Percentiles rank a stretch among this genome's conserved stretches.
phyloP scores from a whole-genome alignment of 805 yeast species.

The Saccharomycopsis fibuligera region DNA sequence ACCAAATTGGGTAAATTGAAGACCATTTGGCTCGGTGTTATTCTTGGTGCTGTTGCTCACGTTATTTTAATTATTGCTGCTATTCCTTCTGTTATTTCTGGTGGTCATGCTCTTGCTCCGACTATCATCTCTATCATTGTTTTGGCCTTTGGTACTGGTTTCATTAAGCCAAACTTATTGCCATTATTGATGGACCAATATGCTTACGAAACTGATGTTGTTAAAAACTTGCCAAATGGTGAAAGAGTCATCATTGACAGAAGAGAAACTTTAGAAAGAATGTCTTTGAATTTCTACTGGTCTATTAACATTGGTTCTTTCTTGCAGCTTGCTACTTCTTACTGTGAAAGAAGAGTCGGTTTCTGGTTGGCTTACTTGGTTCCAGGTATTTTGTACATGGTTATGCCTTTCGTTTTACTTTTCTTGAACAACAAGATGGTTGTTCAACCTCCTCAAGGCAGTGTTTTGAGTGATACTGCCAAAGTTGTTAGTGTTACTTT shows the following conservation, averaged over 20 bases:
- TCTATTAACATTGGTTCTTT: slow-evolving; percentile 50
- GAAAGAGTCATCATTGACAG: slow-evolving; percentile 14
- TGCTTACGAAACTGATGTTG: slow-evolving; percentile 45
- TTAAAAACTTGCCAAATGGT: slow-evolving; percentile 36
- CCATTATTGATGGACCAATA: slow-evolving; percentile 13
- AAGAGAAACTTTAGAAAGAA: slow-evolving; percentile 25
- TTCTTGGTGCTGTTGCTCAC: slow-evolving; percentile 42
- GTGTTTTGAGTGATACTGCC: slow-evolving; percentile 38
- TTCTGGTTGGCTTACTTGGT: slow-evolving; percentile 49
- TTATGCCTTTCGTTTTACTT: slow-evolving; percentile 45
- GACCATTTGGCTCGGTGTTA: slow-evolving; percentile 44
- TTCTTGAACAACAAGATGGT: slow-evolving; percentile 26
- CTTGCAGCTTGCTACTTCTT: slow-evolving; percentile 45
- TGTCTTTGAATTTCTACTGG: slow-evolving; percentile 46
- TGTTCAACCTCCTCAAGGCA: slow-evolving; percentile 33
- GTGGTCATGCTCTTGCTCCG: slow-evolving; percentile 26
- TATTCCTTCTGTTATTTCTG: slow-evolving; percentile 29
- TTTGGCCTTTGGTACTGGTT: slow-evolving; percentile 40
- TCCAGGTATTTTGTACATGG: slow-evolving; percentile 44
- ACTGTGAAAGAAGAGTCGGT: slow-evolving; percentile 45
- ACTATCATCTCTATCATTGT: slow-evolving; percentile 31
- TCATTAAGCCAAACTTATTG: slow-evolving; percentile 45
- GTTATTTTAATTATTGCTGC: slow-evolving; percentile 44
- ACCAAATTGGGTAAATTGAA: slow-evolving; percentile 40
- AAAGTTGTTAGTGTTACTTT: slow-evolving; percentile 37